These are phyloP conservation scores for Hymenoscyphus fructigenus DNA, from an alignment of 2,329 filamentous ascomycete genomes.

Conservation along the genomic window DNA sequence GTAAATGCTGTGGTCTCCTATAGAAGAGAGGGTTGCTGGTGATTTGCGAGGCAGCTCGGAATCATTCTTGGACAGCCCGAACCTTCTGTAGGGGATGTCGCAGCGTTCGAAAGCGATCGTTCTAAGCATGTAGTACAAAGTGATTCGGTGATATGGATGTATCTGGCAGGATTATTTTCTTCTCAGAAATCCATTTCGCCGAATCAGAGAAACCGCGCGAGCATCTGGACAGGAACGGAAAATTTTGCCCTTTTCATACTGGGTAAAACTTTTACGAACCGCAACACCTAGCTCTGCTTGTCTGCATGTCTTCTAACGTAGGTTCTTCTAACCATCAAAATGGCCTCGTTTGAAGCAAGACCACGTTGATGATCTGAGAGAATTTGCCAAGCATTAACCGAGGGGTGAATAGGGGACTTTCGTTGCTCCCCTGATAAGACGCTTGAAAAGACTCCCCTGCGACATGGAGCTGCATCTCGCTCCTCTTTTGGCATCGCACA, in stretches of 20 bases:
- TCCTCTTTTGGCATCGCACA: too few relatives aligned
- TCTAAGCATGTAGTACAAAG: too few relatives aligned
- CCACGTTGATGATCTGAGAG: neutral
- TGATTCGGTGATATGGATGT: neutral
- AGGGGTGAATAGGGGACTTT: neutral
- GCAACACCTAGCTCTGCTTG: neutral
- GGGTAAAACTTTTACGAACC: neutral
- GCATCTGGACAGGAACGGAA: neutral
- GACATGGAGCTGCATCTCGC: too few relatives aligned
- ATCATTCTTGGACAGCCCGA: neutral
- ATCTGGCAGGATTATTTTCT: neutral
- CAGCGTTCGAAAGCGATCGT: neutral
- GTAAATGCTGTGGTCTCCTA: neutral
- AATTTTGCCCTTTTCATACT: neutral
- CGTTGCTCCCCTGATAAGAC: neutral
- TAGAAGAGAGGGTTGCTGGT: neutral
- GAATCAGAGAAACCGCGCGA: neutral
- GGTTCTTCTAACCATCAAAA: neutral
- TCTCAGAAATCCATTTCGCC: neutral
- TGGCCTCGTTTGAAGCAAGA: neutral
- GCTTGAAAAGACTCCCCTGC: neutral
- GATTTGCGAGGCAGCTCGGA: neutral
- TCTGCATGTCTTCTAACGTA: neutral
- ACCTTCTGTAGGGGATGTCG: neutral
- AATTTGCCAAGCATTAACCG: neutral